Conservation (phyloP, 2,329 filamentous ascomycete genomes). For the Botryotinia narcissicola region DNA sequence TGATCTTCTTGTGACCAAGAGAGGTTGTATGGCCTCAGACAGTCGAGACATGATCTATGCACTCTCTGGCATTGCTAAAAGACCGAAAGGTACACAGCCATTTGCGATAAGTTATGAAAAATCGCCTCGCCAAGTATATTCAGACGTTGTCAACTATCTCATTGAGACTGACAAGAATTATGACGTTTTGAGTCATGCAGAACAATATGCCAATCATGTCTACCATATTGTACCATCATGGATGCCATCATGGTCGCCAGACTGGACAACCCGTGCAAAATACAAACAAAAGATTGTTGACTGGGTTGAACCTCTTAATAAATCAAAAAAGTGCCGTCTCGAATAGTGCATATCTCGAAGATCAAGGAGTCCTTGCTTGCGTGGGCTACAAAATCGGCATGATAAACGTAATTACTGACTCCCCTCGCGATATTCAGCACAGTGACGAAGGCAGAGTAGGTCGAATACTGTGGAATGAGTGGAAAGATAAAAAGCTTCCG, state of each 20-base stretch:
- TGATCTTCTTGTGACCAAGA: neutral
- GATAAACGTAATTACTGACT: neutral
- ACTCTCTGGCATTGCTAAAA: neutral
- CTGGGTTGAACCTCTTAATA: neutral
- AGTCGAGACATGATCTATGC: neutral
- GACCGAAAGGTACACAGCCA: neutral
- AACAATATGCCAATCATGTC: neutral
- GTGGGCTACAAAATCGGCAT: neutral
- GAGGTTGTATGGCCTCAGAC: neutral
- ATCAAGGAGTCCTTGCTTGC: neutral
- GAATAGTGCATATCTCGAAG: neutral
- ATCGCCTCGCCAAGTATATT: neutral
- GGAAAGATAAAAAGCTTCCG: neutral
- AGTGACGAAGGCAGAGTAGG: neutral
- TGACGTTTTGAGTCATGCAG: neutral
- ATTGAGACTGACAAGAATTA: neutral
- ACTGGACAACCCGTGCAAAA: neutral
- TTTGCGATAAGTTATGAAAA: neutral
- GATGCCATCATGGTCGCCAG: neutral
- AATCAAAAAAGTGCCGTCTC: neutral
- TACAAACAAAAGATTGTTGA: neutral
- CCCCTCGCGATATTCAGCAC: neutral
- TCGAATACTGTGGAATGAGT: neutral
- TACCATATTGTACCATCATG: neutral
- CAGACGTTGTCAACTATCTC: neutral